Evolutionary conservation across 805 yeast species (phyloP), one percentile per base, ranked within the genome.

Genomic region (Pichia membranifaciens): DNA sequence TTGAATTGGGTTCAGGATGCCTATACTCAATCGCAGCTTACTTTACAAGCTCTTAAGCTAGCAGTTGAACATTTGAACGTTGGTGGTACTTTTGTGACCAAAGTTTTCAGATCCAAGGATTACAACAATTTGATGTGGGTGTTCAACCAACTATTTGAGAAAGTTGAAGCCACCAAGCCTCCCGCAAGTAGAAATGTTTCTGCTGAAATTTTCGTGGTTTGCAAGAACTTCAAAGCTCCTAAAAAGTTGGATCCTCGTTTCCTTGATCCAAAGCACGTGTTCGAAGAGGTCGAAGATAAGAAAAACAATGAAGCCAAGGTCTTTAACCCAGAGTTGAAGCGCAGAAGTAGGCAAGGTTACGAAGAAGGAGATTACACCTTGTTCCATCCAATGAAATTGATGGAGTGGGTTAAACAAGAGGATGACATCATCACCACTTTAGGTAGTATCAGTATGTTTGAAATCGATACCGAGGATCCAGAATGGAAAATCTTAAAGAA

Each of bases 1-100:
- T 76, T 93, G 61, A 96, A 96, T n/a, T 93, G 99, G 99, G 93
- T 87, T 18, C 99, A 93, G 68, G 99, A 93, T 79, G 99, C 99
- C 1, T 93, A 87, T 70, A 88, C 98, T 1, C 99, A 93, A 71
- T 88, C 96, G 23, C 98, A 91, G 62, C 79, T 93, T 57, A 95
- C 96, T 28, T 72, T 93, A 56, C 96, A 90, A 71, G 96, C 98
- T 29, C 74, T 93, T 60, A 88, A 84, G 65, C 74, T 93, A 51
- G 99, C 99, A 0, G 96, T 84, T 13, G 99, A 93, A 68, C 89
- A 93, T 67, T 74, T 93, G 60, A 73, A 77, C 28, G 85, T 86
- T 12, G 96, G 96, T 44, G 99, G 99, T 57, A 87, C 93, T 29
- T 93, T 93, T 65, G 91, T 93, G 34, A 91, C 99, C 40, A 93